Percentiles rank a stretch among this genome's conserved stretches.
Conservation (phyloP, 164 flowering plant genomes). For the Vitis riparia region DNA sequence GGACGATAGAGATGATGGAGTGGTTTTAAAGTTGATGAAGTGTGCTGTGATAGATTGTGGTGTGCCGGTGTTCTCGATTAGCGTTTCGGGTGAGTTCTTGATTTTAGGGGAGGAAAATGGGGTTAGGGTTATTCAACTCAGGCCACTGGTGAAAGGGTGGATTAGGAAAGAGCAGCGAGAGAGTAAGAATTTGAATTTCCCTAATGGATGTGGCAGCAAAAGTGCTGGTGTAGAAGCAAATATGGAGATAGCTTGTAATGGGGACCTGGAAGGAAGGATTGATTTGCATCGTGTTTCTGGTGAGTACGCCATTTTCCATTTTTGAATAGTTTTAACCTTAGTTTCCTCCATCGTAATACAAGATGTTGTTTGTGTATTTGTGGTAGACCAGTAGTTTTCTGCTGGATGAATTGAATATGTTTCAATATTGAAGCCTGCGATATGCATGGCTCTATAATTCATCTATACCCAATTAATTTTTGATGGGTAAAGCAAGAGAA, state of each 20-base stretch:
- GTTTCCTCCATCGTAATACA: neutral
- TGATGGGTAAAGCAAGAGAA: no score
- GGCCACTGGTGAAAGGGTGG: conserved; percentile 60
- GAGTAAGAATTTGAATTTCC: conserved; percentile 7
- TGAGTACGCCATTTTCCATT: conserved; percentile 22
- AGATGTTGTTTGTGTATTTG: neutral
- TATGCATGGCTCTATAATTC: no score
- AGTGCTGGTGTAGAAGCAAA: conserved; percentile 10
- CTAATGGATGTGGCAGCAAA: conserved; percentile 4
- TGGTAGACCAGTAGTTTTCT: no score
- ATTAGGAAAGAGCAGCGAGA: conserved; percentile 21
- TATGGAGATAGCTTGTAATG: conserved; percentile 21
- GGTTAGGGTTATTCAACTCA: conserved; percentile 71
- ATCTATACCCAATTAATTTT: no score
- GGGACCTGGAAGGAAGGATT: conserved; percentile 21
- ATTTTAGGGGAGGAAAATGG: conserved; percentile 80
- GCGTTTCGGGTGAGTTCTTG: conserved; percentile 54
- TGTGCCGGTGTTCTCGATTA: conserved; percentile 50
- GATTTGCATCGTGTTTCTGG: conserved; percentile 33
- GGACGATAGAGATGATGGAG: conserved; percentile 27
- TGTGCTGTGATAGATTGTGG: conserved; percentile 75
- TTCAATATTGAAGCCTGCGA: no score
- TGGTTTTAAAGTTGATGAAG: conserved; percentile 58
- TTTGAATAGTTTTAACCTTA: neutral
- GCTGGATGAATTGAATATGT: no score